These are phyloP conservation scores for Hyaloperonospora arabidopsidis DNA, from an alignment of 352 stramenopile genomes.

Conservation along the genomic window DNA sequence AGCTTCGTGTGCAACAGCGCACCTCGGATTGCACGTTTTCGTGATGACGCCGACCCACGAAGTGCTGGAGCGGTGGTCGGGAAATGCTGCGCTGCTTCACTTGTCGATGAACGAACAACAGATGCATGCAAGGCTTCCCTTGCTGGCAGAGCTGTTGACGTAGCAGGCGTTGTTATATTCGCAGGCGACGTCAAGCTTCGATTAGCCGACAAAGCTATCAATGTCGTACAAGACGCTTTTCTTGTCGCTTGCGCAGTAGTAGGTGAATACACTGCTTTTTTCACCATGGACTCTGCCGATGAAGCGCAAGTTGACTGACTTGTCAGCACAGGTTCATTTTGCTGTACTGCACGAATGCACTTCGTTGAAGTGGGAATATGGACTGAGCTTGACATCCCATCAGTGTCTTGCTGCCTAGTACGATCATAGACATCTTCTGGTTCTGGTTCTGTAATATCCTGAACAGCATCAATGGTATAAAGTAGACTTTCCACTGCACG, in stretches of 20 bases:
- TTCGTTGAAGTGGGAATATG: conserved; percentile 5
- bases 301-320: conserved; percentile 11
- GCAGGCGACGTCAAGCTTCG: conserved; percentile 2
- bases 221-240: conserved; percentile 9
- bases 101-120: conserved; percentile 4
- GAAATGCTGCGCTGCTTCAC: conserved; percentile 6
- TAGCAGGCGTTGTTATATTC: conserved; percentile 14
- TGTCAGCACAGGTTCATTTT: background rate
- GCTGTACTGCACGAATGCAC: background rate
- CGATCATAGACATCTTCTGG: conserved; percentile 5
- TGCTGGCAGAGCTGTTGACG: conserved; percentile 14
- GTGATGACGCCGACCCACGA: conserved; percentile 17
- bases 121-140: conserved; percentile 13
- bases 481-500: conserved; percentile 1
- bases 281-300: conserved; percentile 4
- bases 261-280: conserved; percentile 8
- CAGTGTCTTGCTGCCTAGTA: conserved; percentile 1
- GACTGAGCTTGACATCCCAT: conserved; percentile 1
- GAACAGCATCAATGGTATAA: background rate
- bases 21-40: conserved; percentile 25
- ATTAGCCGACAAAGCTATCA: conserved; percentile 7
- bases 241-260: conserved; percentile 8
- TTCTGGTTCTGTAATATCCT: conserved; percentile 8
- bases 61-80: conserved; percentile 9
- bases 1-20: conserved; percentile 49